Evolutionary conservation across 1,139 yeast species (phyloP).

Genomic region (Arxiozyma slooffiae): DNA sequence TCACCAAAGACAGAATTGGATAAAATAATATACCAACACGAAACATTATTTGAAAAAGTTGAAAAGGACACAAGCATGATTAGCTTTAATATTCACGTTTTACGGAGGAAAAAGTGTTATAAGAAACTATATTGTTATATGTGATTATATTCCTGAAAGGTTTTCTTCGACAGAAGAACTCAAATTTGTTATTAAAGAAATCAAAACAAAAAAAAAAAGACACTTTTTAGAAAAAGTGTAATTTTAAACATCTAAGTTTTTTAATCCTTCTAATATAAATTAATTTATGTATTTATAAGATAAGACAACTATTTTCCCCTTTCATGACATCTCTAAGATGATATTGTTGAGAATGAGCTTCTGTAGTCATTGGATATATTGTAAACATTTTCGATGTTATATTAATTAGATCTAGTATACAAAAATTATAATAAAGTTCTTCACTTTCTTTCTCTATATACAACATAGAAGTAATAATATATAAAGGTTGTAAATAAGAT

Average conservation of each 20-base stretch:
- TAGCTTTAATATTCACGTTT: slow-evolving; percentile 15
- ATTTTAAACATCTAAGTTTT: slow-evolving; percentile 24
- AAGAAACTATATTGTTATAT: slow-evolving; percentile 9
- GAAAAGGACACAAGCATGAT: slow-evolving; percentile 4
- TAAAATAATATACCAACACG: slow-evolving; percentile 4
- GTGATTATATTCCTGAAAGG: slow-evolving; percentile 10
- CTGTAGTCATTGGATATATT: background rate
- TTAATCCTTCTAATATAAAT: slow-evolving; percentile 18
- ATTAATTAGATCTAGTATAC: background rate
- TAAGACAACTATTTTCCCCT: slow-evolving; percentile 11
- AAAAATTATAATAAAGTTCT: background rate
- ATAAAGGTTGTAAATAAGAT: background rate
- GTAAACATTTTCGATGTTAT: background rate
- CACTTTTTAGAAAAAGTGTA: slow-evolving; percentile 5
- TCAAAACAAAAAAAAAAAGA: slow-evolving; percentile 9
- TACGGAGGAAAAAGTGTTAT: slow-evolving; percentile 13
- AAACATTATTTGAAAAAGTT: background rate
- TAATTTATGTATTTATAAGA: slow-evolving; percentile 28
- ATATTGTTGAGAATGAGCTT: background rate
- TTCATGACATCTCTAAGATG: slow-evolving; percentile 8
- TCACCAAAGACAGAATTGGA: slow-evolving; percentile 2
- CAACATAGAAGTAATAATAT: background rate
- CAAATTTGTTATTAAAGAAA: slow-evolving; percentile 13
- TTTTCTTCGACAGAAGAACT: slow-evolving; percentile 15
- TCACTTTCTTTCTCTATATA: background rate